Base-by-base conservation (phyloP, 768 basidiomycete genomes). In the Pholiota conissans region DNA sequence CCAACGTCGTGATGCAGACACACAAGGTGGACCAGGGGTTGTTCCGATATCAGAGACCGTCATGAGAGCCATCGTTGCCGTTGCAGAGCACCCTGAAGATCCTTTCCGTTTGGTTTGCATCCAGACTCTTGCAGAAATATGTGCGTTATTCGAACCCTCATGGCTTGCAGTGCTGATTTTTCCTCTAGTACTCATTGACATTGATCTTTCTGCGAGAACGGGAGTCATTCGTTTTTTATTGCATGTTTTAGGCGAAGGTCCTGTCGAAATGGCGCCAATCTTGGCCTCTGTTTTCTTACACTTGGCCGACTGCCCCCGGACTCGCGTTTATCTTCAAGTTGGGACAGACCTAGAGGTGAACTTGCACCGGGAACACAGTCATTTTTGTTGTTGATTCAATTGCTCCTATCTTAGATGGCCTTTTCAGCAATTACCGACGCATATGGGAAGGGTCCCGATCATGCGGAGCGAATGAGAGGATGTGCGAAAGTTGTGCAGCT, bases 71-170 rank as follows among this genome's bases (percentile, higher is more conserved):
- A 74, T 98, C n/a, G 85, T 98, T 37, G 92, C 95, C 8, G 84
- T 97, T 11, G 94, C 95, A 0, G 97, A 99, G 69, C 90, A 93
- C 56, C 79, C 84, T 9, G 97, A 98, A 62, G 97, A 98, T 65
- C 87, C 90, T 0, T 91, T 98, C 66, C 80, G 90, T 56, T 78
- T 82, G 1, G 84, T 93, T 49, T 91, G 88, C 46, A 79, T 98
- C 29, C 87, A 95, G 71, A 97, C 93, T 0, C 73, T 99, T 53
- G 82, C 91, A 0, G 97, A 98, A 76, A 91, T 98, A 50, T 75
- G 95, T 95, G 61, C 63, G 90, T 49, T 46, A 14, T 55, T 29
- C 20, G 29, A 22, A 24, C 9, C 52, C n/a, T 30, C 20, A 28
- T 24, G 34, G 4, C 29, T 46, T 27, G 5, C 46, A 18, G 32